Evolutionary conservation across 1,284 basidiomycete species (phyloP), one percentile per base, ranked within the genome.

Genomic region (Tylopilus sp.): DNA sequence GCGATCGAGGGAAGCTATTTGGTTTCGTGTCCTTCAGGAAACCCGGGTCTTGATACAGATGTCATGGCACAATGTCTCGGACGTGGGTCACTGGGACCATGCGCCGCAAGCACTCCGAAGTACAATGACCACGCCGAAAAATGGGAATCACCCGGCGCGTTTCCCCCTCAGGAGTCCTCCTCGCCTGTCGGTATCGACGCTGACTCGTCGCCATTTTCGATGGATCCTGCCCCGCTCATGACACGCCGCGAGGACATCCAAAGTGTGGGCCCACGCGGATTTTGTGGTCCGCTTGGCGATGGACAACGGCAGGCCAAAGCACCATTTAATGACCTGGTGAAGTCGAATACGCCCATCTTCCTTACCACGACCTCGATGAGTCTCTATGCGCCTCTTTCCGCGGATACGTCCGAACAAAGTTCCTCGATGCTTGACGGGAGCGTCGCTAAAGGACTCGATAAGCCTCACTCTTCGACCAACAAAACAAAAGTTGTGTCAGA

Each of bases 81-180:
- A 18, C 8, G 23, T 31, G 48, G 48, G 45, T 38, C 45, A 19
- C 36, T 36, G 30, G 41, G 19, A 18, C 34, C 30, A 3, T 29
- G 18, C n/a, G 23, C 41, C 7, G 39, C 42, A 34, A 51, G 28
- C n/a, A 56, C 50, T 16, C 49, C 48, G 38, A 57, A 41, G 26
- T 28, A 55, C 39, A 38, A 39, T 46, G 21, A 2, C 18, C 6
- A 41, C 16, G 16, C 12, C 31, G 41, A 44, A 28, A 30, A 29
- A n/a, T 53, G 51, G 46, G 39, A 45, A 16, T 53, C 54, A 0
- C 51, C 61, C 11, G 23, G 30, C 12, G n/a, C 34, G 35, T 36
- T 31, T 0, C 50, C 35, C n/a, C 60, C 61, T 46, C 63, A 57
- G 11, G 50, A 53, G 8, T 65, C 60, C 6, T 62, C 63, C 11